Conservation (phyloP, 2,329 filamentous ascomycete genomes). For the Lasiodiplodia theobromae region DNA sequence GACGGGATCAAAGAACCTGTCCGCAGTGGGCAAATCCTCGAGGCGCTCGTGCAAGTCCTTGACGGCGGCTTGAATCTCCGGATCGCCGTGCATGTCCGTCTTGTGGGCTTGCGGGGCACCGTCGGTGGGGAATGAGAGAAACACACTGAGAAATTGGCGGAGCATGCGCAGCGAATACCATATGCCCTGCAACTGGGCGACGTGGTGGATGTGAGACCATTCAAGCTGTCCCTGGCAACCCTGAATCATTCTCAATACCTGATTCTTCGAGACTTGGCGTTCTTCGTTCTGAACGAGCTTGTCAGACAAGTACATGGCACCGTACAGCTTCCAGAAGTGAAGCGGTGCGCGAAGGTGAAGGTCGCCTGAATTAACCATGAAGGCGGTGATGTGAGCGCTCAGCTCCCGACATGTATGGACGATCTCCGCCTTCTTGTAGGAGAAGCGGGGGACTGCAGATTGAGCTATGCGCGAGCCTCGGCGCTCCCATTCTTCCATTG, state of each 20-base stretch:
- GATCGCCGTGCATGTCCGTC: not conserved
- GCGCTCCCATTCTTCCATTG: slow-evolving; percentile 24
- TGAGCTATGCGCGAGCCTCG: slow-evolving; percentile 15
- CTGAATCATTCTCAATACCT: slow-evolving; percentile 7
- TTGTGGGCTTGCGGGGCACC: not conserved
- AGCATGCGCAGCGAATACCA: slow-evolving; percentile 30
- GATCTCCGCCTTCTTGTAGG: slow-evolving; percentile 12
- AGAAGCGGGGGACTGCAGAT: not conserved
- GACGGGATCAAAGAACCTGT: slow-evolving; percentile 19
- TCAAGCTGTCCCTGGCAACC: not conserved
- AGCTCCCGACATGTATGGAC: not conserved
- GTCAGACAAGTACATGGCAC: slow-evolving; percentile 9
- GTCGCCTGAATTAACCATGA: slow-evolving; percentile 10
- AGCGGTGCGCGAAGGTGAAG: not conserved
- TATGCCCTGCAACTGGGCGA: slow-evolving; percentile 23
- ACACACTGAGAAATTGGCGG: slow-evolving; percentile 21
- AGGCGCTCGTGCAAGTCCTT: slow-evolving; percentile 1
- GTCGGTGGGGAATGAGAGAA: not conserved
- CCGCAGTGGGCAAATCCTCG: not conserved
- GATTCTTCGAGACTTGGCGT: slow-evolving; percentile 4
- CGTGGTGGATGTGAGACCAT: slow-evolving; percentile 23
- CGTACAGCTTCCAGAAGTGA: slow-evolving; percentile 27
- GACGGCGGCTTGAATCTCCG: not conserved
- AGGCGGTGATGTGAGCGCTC: slow-evolving; percentile 19
- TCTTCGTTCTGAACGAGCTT: slow-evolving; percentile 19